Base-by-base conservation (phyloP, 2,329 filamentous ascomycete genomes). In the Myriosclerotinia scirpicola region DNA sequence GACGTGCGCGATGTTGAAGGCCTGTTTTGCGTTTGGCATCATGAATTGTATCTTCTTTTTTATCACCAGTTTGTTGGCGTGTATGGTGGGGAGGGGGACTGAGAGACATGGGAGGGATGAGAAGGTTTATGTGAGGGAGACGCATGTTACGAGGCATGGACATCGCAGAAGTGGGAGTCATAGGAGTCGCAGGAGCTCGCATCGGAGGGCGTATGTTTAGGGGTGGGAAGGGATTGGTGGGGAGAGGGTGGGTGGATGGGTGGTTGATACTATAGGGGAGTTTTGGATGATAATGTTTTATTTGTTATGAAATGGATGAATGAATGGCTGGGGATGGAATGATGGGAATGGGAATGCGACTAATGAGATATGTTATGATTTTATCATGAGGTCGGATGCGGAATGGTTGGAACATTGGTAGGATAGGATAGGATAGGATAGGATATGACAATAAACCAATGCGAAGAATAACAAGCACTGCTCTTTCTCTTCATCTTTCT, bases 1-100 rank as follows among this genome's bases (percentile, higher is more conserved):
- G 83, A 86, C 87, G 6, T 98, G 94, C 80, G 86, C 90, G 60
- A 95, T 97, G 92, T 86, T 97, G 75, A 98, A 97, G 85, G 90
- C 93, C 0, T 85, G 83, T 71, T 98, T 92, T 79, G 94, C 92
- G 3, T 88, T 97, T 72, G 92, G 86, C 59, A 97, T 98, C 77
- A 96, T 97, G 84, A 91, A 95, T 77, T 81, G 82, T 71, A 81
- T 95, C 70, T 89, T 93, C 76, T 97, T 96, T 80, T 88, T 90
- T 77, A 81, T 90, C 75, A 95, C 92, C 4, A 85, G 87, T 62
- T 79, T 94, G 38, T 81, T 95, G 54, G 92, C 93, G 36, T 84
- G 81, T 71, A 68, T 74, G 53, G 70, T 74, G 26, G 71, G 73
- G 0, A 65, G 70, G 17, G 63, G 67, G 0, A 38, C 65, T 12